These are phyloP conservation scores for Penicillium cosmopolitanum DNA, from an alignment of 495 filamentous ascomycete genomes.

Conservation along the genomic window DNA sequence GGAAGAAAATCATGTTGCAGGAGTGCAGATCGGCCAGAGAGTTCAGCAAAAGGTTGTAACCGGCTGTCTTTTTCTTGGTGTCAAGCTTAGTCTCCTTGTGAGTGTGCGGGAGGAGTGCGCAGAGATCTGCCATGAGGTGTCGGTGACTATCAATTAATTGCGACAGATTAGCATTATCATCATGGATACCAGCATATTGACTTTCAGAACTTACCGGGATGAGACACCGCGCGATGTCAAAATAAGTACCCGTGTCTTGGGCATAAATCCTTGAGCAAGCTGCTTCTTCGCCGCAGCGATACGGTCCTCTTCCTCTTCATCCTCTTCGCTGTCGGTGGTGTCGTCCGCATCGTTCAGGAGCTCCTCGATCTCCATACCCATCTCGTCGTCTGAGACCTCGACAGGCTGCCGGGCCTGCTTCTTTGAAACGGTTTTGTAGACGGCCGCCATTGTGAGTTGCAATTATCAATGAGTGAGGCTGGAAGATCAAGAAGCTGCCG, in stretches of 20 bases:
- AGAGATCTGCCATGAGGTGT: conserved; percentile 89
- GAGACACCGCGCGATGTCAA: conserved; percentile 89
- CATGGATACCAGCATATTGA: neutral
- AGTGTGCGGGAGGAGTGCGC: conserved; percentile 84
- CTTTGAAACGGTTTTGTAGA: conserved; percentile 91
- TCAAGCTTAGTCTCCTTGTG: conserved; percentile 96
- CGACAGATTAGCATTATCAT: neutral
- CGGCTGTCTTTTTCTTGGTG: conserved; percentile 78
- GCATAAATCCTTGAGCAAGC: conserved; percentile 47
- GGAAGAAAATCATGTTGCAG: conserved; percentile 97
- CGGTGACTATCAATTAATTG: conserved; percentile 65
- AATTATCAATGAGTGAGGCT: conserved; percentile 16
- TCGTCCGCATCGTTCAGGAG: conserved; percentile 48
- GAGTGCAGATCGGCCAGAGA: conserved; percentile 97
- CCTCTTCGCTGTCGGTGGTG: conserved; percentile 52
- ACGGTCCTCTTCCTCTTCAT: conserved; percentile 39
- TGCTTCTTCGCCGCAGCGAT: conserved; percentile 43
- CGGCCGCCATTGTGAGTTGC: conserved; percentile 74
- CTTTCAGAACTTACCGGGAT: conserved; percentile 63
- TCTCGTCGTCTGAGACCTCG: conserved; percentile 39
- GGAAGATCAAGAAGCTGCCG: conserved; percentile 21
- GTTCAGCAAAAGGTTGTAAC: conserved; percentile 84
- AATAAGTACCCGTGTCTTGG: conserved; percentile 78
- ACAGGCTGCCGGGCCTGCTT: conserved; percentile 42
- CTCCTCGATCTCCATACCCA: conserved; percentile 44